These are phyloP conservation scores for Fusarium circinatum DNA, from an alignment of 2,329 filamentous ascomycete genomes.

Conservation along the genomic window DNA sequence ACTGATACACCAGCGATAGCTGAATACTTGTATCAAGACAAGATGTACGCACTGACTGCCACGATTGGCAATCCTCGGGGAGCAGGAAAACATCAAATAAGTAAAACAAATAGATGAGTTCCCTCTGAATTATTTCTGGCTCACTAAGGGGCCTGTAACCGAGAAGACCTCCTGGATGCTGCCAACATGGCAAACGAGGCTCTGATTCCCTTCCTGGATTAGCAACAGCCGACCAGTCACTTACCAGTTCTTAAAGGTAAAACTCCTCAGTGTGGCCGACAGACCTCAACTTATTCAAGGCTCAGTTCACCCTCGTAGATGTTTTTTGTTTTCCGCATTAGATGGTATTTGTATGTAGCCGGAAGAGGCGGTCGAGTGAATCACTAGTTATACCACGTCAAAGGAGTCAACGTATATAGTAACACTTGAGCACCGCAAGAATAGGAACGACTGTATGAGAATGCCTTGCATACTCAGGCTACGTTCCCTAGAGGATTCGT, in stretches of 20 bases:
- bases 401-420: background rate
- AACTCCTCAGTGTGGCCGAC: background rate
- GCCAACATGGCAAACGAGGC: background rate
- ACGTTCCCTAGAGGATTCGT: background rate
- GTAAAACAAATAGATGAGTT: background rate
- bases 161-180: background rate
- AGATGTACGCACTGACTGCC: background rate
- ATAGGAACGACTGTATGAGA: background rate
- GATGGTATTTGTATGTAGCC: background rate
- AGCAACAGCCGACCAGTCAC: background rate
- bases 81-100: background rate
- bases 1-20: background rate
- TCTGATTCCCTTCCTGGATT: background rate
- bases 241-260: background rate
- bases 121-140: background rate
- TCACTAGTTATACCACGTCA: background rate
- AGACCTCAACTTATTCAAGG: background rate
- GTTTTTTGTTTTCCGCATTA: background rate
- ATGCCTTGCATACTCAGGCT: background rate
- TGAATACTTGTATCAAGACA: background rate
- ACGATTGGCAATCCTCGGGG: background rate
- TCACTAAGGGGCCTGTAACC: background rate
- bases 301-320: background rate
- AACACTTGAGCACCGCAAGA: background rate
- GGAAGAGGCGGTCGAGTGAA: background rate